Evolutionary conservation across 1,284 basidiomycete species (phyloP).

Genomic region (Sanguinoderma infundibulare): DNA sequence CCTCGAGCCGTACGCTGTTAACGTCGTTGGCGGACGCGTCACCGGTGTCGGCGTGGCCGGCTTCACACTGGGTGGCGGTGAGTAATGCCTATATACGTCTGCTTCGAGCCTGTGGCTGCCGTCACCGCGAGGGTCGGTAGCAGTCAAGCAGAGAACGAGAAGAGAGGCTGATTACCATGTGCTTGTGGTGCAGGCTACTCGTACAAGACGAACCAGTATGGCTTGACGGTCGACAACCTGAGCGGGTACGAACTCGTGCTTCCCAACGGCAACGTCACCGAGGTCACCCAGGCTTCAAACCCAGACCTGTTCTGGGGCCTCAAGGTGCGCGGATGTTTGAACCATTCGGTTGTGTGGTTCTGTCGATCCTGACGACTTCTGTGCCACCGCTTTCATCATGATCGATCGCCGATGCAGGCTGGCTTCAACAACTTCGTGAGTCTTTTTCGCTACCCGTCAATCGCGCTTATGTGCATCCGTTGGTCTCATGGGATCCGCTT

Average conservation of each 20-base stretch:
- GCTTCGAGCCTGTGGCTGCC: neutral
- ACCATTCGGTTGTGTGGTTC: neutral
- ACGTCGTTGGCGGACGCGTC: conserved; percentile 51
- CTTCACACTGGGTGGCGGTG: conserved; percentile 51
- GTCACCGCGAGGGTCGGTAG: neutral
- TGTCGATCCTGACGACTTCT: neutral
- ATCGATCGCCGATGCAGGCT: conserved; percentile 41
- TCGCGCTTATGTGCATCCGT: neutral
- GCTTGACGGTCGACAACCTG: conserved; percentile 49
- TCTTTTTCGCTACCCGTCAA: conserved; percentile 9
- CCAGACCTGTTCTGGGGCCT: conserved; percentile 46
- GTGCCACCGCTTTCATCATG: neutral
- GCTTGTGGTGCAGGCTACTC: conserved; percentile 42
- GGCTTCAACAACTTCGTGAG: conserved; percentile 65
- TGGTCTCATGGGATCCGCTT: neutral
- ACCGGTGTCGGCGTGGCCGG: conserved; percentile 49
- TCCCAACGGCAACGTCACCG: conserved; percentile 42
- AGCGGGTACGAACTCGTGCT: conserved; percentile 43
- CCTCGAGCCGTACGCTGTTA: conserved; percentile 42
- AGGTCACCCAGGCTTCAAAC: conserved; percentile 30
- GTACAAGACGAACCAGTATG: conserved; percentile 44
- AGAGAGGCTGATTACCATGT: neutral
- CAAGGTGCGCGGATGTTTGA: conserved; percentile 35
- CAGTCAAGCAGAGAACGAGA: neutral
- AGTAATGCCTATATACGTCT: conserved; percentile 11